phyloP scores from a whole-genome alignment of 2,329 filamentous ascomycete genomes.

The Aspergillus sp. region DNA sequence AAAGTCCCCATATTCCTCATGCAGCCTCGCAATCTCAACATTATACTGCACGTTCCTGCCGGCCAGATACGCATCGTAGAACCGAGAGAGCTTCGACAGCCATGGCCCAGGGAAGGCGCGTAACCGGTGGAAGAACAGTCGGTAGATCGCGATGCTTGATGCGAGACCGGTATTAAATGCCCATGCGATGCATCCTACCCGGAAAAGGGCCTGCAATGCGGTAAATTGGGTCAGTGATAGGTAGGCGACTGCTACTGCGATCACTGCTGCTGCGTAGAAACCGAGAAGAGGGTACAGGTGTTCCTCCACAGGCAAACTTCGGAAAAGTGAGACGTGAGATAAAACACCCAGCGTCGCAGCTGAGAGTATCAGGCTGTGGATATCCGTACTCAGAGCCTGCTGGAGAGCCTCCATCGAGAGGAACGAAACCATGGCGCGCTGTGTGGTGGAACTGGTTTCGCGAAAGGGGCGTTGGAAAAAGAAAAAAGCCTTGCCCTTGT shows the following conservation, averaged over 20 bases:
- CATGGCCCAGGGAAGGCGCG: conserved; percentile 27
- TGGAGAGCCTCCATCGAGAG: neutral
- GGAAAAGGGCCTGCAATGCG: neutral
- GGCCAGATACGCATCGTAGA: conserved; percentile 18
- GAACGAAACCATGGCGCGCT: neutral
- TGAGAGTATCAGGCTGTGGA: neutral
- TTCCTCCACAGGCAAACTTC: conserved; percentile 10
- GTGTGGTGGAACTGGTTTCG: too few relatives aligned
- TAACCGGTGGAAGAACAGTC: conserved; percentile 27
- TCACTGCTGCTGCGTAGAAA: neutral
- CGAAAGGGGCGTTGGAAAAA: too few relatives aligned
- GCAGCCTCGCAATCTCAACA: conserved; percentile 19
- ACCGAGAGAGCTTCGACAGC: conserved; percentile 20
- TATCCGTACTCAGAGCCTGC: neutral
- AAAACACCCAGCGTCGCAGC: neutral
- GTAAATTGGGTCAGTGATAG: neutral
- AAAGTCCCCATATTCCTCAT: conserved; percentile 28
- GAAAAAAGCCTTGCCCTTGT: too few relatives aligned
- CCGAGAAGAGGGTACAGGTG: conserved; percentile 2
- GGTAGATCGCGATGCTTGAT: conserved; percentile 27
- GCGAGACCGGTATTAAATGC: conserved; percentile 1
- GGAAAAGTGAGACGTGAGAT: conserved; percentile 5
- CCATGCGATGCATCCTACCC: neutral
- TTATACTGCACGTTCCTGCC: conserved; percentile 16
- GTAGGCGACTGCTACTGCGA: neutral